Evolutionary conservation across 2,329 filamentous ascomycete genomes (phyloP).

Genomic region (Emergomyces orientalis): DNA sequence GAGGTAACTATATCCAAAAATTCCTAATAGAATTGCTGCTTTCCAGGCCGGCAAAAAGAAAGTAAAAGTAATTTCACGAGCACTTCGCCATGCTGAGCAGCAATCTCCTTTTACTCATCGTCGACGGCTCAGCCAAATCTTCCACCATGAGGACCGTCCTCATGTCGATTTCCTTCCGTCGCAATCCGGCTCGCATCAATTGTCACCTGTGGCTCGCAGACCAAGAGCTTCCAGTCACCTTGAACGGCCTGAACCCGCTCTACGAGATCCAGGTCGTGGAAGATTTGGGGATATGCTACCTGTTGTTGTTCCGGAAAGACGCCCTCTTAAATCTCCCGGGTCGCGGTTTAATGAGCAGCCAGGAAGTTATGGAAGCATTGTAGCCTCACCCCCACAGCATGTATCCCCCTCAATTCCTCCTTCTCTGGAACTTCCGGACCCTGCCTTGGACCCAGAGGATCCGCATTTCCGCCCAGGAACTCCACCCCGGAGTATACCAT

Average conservation of each 20-base stretch:
- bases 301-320: constrained; percentile 31
- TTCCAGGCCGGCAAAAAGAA: constrained; percentile 71
- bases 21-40: constrained; percentile 13
- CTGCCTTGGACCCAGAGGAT: constrained; percentile 44
- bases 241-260: constrained; percentile 11
- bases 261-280: background rate
- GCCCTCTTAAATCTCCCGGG: constrained; percentile 26
- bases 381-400: constrained; percentile 43
- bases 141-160: constrained; percentile 13
- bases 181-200: constrained; percentile 7
- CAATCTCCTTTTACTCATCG: constrained; percentile 45
- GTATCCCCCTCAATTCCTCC: constrained; percentile 33
- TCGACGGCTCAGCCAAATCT: constrained; percentile 21
- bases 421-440: constrained; percentile 52
- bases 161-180: background rate
- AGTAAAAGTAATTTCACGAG: constrained; percentile 70
- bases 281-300: constrained; percentile 25
- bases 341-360: constrained; percentile 30
- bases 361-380: constrained; percentile 55
- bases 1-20: constrained; percentile 6
- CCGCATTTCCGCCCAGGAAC: constrained; percentile 15
- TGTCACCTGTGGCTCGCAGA: background rate
- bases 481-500: background rate
- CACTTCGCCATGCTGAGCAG: constrained; percentile 53
- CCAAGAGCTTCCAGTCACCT: constrained; percentile 8